Base-by-base conservation (phyloP, 768 basidiomycete species). In the Hygrocybe coccinea region DNA sequence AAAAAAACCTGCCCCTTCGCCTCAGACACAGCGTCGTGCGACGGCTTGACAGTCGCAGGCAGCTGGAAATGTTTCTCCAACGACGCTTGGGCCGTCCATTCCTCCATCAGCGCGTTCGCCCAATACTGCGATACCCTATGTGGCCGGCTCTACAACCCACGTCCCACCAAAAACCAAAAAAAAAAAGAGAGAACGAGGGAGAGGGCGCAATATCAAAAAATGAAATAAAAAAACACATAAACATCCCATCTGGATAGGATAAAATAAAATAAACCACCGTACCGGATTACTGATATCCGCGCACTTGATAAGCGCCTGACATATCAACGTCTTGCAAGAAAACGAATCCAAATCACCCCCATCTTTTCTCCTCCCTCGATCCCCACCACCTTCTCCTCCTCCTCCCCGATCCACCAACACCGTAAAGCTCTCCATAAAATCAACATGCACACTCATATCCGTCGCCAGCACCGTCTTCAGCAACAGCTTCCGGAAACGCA, bases 201-300 rank as follows among this genome's bases (percentile, higher is more conserved):
- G n/a, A n/a, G n/a, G n/a, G n/a, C n/a, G n/a, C n/a, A n/a, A n/a
- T n/a, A n/a, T n/a, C n/a, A n/a, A n/a, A n/a, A n/a, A n/a, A n/a
- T n/a, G n/a, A n/a, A n/a, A n/a, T n/a, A n/a, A n/a, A n/a, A n/a
- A n/a, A n/a, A n/a, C n/a, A n/a, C n/a, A n/a, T n/a, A n/a, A n/a
- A n/a, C n/a, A n/a, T n/a, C n/a, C n/a, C n/a, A n/a, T n/a, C n/a
- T n/a, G n/a, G n/a, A n/a, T n/a, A n/a, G n/a, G n/a, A 24, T 29
- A 36, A 56, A 12, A 43, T 52, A 47, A n/a, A 38, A 53, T 51
- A 37, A 39, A 33, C 50, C 10, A 43, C 82, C 94, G 60, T 67
- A 97, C 94, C 14, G 97, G 95, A 69, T 99, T 99, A 67, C 91
- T 94, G 65, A 99, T 98, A 72, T 99, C 97, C 15, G 95, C 94